Percentiles rank a stretch among this genome's conserved stretches.
Conservation (phyloP, 2,329 filamentous ascomycete species). For the Penicillium psychrosexuale region DNA sequence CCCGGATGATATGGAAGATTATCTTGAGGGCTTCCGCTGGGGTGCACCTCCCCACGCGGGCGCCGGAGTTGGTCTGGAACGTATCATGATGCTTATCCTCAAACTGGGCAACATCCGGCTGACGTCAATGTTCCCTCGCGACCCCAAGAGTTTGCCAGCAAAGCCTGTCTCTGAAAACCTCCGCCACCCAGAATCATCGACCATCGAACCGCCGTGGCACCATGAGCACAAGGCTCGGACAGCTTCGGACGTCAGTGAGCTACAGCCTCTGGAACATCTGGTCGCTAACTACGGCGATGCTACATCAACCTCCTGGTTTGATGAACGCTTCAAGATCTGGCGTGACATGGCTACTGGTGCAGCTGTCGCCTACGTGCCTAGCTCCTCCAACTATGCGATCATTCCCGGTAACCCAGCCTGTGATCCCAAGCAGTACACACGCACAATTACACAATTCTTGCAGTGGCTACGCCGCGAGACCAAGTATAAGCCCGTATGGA, state of each 20-base stretch:
- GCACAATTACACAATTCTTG: slow-evolving; percentile 71
- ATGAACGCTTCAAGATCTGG: slow-evolving; percentile 85
- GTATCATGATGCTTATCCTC: slow-evolving; percentile 80
- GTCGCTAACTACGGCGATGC: slow-evolving; percentile 95
- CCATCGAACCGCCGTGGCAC: slow-evolving; percentile 65
- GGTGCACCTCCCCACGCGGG: slow-evolving; percentile 87
- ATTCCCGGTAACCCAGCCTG: slow-evolving; percentile 85
- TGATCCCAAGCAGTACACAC: slow-evolving; percentile 70
- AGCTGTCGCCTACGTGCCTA: slow-evolving; percentile 76
- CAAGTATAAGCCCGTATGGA: slow-evolving; percentile 77
- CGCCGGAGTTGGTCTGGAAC: slow-evolving; percentile 84
- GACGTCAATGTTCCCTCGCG: slow-evolving; percentile 80
- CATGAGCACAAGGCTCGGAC: slow-evolving; percentile 38
- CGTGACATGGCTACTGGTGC: slow-evolving; percentile 75
- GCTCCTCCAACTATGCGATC: slow-evolving; percentile 70
- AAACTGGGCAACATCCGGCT: slow-evolving; percentile 86
- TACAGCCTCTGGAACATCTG: slow-evolving; percentile 77
- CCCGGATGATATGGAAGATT: slow-evolving; percentile 82
- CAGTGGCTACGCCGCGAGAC: slow-evolving; percentile 69
- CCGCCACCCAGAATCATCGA: slow-evolving; percentile 86
- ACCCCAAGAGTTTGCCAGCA: slow-evolving; percentile 79
- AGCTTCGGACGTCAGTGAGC: slow-evolving; percentile 49
- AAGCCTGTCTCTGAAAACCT: slow-evolving; percentile 61
- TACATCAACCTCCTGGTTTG: slow-evolving; percentile 89
- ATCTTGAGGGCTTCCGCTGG: slow-evolving; percentile 82